Evolutionary conservation across 495 filamentous ascomycete genomes (phyloP).

Genomic region (Xylaria castorea): DNA sequence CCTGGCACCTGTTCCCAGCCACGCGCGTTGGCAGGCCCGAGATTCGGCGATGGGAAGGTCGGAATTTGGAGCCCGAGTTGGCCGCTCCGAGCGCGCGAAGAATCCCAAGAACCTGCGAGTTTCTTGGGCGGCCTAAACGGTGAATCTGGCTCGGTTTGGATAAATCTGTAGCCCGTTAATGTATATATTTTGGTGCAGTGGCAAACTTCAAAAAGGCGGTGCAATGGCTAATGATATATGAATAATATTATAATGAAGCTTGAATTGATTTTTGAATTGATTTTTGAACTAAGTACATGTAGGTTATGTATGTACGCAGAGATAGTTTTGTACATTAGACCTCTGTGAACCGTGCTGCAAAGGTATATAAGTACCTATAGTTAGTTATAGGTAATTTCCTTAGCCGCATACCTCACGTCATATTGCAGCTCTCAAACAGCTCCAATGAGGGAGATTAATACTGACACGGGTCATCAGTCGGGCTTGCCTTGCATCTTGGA

Average conservation of each 20-base stretch:
- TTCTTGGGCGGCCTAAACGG: slow-evolving; percentile 38
- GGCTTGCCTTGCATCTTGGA: not conserved
- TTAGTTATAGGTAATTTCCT: not conserved
- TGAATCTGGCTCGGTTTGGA: not conserved
- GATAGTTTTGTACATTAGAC: too few species aligned
- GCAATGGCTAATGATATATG: slow-evolving; percentile 5
- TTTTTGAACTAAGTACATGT: too few species aligned
- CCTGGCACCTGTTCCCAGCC: slow-evolving; percentile 37
- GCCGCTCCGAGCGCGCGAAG: slow-evolving; percentile 31
- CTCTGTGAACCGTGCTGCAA: too few species aligned
- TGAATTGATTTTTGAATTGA: not conserved
- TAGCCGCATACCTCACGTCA: slow-evolving; percentile 38
- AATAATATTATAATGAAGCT: not conserved
- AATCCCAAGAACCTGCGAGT: slow-evolving; percentile 39
- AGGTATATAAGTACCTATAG: not conserved
- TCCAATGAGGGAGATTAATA: slow-evolving; percentile 21
- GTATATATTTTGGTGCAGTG: not conserved
- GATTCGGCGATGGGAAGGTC: slow-evolving; percentile 35
- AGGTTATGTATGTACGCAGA: not conserved
- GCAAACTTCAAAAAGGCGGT: not conserved
- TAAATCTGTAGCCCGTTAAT: not conserved
- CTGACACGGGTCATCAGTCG: slow-evolving; percentile 5
- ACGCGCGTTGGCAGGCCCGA: slow-evolving; percentile 34
- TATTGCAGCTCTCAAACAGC: slow-evolving; percentile 33
- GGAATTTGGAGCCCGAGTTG: slow-evolving; percentile 26